These are phyloP conservation scores for Pseudoscleropodium purum DNA, from an alignment of 225 moss, liverwort and hornwort genomes.

Conservation along the genomic window DNA sequence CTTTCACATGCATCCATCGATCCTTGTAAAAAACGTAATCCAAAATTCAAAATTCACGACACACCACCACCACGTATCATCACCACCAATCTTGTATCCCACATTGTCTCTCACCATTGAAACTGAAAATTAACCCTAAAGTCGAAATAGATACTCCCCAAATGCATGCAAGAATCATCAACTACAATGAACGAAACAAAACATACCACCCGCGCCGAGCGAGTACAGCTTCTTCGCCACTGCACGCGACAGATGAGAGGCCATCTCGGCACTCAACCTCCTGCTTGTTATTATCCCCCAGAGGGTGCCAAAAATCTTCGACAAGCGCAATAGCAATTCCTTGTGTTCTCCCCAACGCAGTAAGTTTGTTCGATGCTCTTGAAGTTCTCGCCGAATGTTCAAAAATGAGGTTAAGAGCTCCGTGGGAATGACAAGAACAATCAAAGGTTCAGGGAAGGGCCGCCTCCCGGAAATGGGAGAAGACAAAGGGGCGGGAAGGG, in stretches of 20 bases:
- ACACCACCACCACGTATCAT: background rate
- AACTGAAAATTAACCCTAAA: background rate
- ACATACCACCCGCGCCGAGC: slow-evolving; percentile 18
- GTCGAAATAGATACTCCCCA: background rate
- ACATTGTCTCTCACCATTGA: background rate
- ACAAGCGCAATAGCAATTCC: background rate
- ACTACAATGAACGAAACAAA: background rate
- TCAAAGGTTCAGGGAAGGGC: background rate
- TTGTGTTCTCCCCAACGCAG: background rate
- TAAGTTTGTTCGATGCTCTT: background rate
- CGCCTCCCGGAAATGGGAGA: background rate
- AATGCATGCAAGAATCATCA: background rate
- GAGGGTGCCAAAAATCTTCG: background rate
- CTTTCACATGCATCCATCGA: background rate
- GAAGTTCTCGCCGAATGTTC: background rate
- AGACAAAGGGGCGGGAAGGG: background rate
- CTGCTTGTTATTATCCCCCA: background rate
- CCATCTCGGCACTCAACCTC: slow-evolving; percentile 8
- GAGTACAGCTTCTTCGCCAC: slow-evolving; percentile 34
- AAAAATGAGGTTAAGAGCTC: background rate
- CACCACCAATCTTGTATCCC: background rate
- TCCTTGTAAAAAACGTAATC: background rate
- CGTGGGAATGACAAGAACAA: too few relatives aligned
- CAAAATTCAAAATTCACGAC: background rate
- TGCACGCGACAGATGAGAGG: slow-evolving; percentile 30